Base-by-base conservation (phyloP, 371 early-diverging fungal genomes). In the Syncephalastrum monosporum region DNA sequence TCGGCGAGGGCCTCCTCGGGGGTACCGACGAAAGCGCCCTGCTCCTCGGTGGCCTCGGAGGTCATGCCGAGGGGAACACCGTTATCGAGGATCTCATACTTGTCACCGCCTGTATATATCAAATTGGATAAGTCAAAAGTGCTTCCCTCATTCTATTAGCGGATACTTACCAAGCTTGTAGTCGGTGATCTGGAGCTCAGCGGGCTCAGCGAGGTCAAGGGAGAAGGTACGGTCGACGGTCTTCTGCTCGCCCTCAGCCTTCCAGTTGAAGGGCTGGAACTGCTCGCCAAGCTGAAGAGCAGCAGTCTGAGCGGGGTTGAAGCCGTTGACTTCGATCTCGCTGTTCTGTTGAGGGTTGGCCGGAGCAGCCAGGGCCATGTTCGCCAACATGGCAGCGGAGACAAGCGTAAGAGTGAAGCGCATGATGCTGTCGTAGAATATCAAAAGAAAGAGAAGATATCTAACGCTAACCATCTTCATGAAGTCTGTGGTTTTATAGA, bases 321-420 rank as follows among this genome's bases (percentile, higher is more conserved):
- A 50, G n/a, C 45, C 46, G 42, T 43, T 45, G 42, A 55, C 12
- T 53, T 55, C 52, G 25, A 51, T 25, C 23, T 45, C 50, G 56
- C 33, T 53, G 53, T 44, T 53, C 23, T 53, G 55, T 10, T 55
- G 47, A 4, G 27, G 29, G 52, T 53, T 47, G 25, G 71, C 59
- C 46, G 64, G 61, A 13, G 64, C 71, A 44, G 64, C 59, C 27
- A 53, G 48, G 43, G 61, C 70, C 63, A 66, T 42, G 33, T 50
- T 50, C 13, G 74, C 71, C 57, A 74, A 51, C 47, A 65, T 53
- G 53, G 69, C 69, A 21, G 71, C 52, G 43, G 74, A 70, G 45
- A 74, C 42, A 23, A 68, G 53, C 29, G 71, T 57, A 38, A 74
- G 71, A 17, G 71, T 61, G 42, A 68, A 74, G 63, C 71, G 74